Conservation (phyloP, 768 basidiomycete species). For the Cystoderma amianthinum region DNA sequence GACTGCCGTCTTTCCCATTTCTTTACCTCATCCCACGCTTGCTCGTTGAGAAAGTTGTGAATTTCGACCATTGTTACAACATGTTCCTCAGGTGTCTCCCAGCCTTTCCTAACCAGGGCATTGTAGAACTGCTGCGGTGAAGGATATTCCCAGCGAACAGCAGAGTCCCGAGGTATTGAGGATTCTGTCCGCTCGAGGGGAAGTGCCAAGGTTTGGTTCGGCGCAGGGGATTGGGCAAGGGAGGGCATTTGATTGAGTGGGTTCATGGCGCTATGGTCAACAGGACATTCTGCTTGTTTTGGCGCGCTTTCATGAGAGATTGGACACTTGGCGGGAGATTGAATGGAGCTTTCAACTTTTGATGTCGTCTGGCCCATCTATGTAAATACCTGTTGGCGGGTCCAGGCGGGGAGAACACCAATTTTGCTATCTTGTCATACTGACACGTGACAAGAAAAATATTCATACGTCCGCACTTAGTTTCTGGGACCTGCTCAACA, state of each 20-base stretch:
- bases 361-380: too few relatives aligned
- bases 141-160: constrained; percentile 85
- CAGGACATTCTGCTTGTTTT: constrained; percentile 50
- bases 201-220: constrained; percentile 49
- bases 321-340: constrained; percentile 31
- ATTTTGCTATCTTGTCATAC: too few relatives aligned
- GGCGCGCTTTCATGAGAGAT: constrained; percentile 28
- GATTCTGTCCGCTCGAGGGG: constrained; percentile 74
- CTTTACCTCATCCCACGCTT: constrained; percentile 91
- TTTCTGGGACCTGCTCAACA: too few relatives aligned
- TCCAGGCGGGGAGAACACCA: too few relatives aligned
- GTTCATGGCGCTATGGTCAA: constrained; percentile 57
- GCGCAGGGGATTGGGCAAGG: constrained; percentile 64
- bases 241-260: constrained; percentile 83
- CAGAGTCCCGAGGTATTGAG: constrained; percentile 72
- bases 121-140: constrained; percentile 98
- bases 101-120: constrained; percentile 91
- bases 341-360: too few relatives aligned
- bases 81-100: constrained; percentile 95
- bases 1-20: constrained; percentile 80
- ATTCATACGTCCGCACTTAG: too few relatives aligned
- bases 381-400: too few relatives aligned
- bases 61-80: constrained; percentile 97
- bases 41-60: constrained; percentile 96
- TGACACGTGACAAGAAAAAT: too few relatives aligned